These are phyloP conservation scores for Mucor irregularis DNA, from an alignment of 371 early-diverging fungal genomes.

Conservation along the genomic window DNA sequence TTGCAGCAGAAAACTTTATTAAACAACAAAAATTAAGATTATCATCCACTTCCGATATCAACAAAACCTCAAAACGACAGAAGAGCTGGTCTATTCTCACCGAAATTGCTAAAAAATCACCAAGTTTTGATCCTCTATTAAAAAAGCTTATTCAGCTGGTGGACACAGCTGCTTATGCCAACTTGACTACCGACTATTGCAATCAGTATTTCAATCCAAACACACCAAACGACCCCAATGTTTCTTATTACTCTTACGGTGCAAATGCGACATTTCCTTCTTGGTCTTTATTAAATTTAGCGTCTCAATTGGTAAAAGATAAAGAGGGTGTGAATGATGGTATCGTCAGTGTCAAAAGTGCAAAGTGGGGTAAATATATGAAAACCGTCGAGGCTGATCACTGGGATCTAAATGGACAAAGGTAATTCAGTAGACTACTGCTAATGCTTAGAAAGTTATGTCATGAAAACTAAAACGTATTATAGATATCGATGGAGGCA, in stretches of 20 bases:
- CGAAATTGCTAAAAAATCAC: slow-evolving; percentile 16
- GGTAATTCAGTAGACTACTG: slow-evolving; percentile 12
- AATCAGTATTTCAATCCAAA: slow-evolving; percentile 79
- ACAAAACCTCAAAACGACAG: background rate
- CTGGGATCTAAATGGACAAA: slow-evolving; percentile 72
- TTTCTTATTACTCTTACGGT: slow-evolving; percentile 82
- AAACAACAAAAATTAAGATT: background rate
- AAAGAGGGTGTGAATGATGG: slow-evolving; percentile 86
- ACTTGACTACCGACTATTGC: slow-evolving; percentile 86
- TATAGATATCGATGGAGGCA: slow-evolving; percentile 26
- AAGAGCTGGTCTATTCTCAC: slow-evolving; percentile 19
- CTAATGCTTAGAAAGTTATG: too few relatives aligned
- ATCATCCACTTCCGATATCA: slow-evolving; percentile 1
- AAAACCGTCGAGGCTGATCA: slow-evolving; percentile 84
- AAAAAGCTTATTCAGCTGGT: slow-evolving; percentile 30
- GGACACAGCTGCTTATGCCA: slow-evolving; percentile 88
- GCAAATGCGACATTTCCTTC: slow-evolving; percentile 53
- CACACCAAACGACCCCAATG: slow-evolving; percentile 76
- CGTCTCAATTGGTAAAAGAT: slow-evolving; percentile 44
- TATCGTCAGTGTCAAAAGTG: slow-evolving; percentile 76
- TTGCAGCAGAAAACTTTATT: background rate
- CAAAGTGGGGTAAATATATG: slow-evolving; percentile 86
- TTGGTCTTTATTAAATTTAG: slow-evolving; percentile 58
- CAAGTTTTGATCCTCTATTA: slow-evolving; percentile 19
- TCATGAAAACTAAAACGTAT: too few relatives aligned